Evolutionary conservation across 2,329 filamentous ascomycete genomes (phyloP), one percentile per base, ranked within the genome.

Genomic region (Colletotrichum eleusines): DNA sequence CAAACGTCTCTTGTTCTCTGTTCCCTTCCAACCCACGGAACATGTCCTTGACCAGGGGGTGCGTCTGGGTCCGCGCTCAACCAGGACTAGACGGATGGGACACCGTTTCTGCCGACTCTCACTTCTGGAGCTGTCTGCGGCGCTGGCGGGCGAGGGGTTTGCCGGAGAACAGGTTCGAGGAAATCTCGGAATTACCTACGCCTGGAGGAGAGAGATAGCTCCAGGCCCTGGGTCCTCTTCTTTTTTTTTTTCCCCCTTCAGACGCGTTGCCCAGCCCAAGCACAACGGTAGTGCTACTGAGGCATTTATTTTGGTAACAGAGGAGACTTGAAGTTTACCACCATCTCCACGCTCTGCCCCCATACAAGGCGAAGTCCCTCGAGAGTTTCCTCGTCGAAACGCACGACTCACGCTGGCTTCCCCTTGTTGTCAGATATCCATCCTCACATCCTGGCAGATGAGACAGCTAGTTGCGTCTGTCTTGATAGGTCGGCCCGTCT

Each of bases 401-500:
- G 69, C 69, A 69, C 65, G 65, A 72, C 69, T 72, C 69, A 64
- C 63, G 69, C 66, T 57, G 65, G 69, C 69, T 69, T 65, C 69
- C 69, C 69, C 69, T 72, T 61, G 65, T 69, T 72, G 69, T 65
- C 55, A 65, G 66, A 61, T 68, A 60, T 51, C 58, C 68, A 63
- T 61, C 64, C 68, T 63, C 66, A 40, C 69, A 72, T 72, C 69
- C 66, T 69, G 65, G 65, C 60, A 72, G 69, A 72, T 72, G 69
- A 72, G 69, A 72, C 69, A 72, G 69, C 33, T 38, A 71, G 38
- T 71, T 70, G 65, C 57, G 66, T 69, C 69, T 72, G 66, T 72
- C 60, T 72, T 72, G 69, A 72, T 72, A 69, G 69, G 66, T 72
- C 65, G 65, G 69, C 65, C 69, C 69, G 66, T 72, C 69, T 69